phyloP scores from a whole-genome alignment of 2,329 filamentous ascomycete species.

The Hymenoscyphus repandus region DNA sequence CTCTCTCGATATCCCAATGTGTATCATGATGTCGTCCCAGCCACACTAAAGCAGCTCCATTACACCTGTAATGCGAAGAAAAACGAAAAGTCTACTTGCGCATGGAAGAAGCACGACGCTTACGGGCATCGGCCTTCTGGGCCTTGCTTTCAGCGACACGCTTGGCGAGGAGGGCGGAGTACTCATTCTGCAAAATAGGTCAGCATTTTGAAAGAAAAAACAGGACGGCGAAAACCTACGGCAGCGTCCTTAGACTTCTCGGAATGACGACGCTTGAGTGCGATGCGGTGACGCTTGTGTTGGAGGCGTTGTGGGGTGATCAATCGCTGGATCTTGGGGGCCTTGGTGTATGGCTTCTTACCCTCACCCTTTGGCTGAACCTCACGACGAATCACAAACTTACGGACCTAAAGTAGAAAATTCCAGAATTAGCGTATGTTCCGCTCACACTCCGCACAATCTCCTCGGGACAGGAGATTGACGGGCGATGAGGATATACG shows the following conservation, averaged over 20 bases:
- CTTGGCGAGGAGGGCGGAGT: slow-evolving; percentile 92
- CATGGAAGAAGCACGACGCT: slow-evolving; percentile 95
- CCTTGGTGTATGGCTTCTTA: slow-evolving; percentile 99
- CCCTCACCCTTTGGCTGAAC: slow-evolving; percentile 96
- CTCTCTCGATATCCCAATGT: slow-evolving; percentile 7
- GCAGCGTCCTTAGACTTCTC: slow-evolving; percentile 99
- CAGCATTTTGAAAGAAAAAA: slow-evolving; percentile 28
- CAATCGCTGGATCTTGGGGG: slow-evolving; percentile 98
- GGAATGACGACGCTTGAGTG: slow-evolving; percentile 95
- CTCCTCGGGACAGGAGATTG: slow-evolving; percentile 31
- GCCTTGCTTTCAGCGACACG: slow-evolving; percentile 95
- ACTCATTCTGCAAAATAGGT: slow-evolving; percentile 73
- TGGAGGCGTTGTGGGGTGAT: slow-evolving; percentile 99
- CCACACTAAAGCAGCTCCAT: slow-evolving; percentile 12
- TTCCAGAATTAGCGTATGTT: slow-evolving; percentile 1
- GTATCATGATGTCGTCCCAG: slow-evolving; percentile 11
- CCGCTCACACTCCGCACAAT: slow-evolving; percentile 52
- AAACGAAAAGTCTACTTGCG: slow-evolving; percentile 59
- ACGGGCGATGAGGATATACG: slow-evolving; percentile 67
- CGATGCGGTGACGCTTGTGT: slow-evolving; percentile 98
- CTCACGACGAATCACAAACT: slow-evolving; percentile 99
- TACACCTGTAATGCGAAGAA: slow-evolving; percentile 11
- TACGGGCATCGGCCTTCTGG: slow-evolving; percentile 88
- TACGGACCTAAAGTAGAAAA: slow-evolving; percentile 67
- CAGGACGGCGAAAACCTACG: slow-evolving; percentile 54